Evolutionary conservation across 495 filamentous ascomycete genomes (phyloP).

Genomic region (Podospora anserina): DNA sequence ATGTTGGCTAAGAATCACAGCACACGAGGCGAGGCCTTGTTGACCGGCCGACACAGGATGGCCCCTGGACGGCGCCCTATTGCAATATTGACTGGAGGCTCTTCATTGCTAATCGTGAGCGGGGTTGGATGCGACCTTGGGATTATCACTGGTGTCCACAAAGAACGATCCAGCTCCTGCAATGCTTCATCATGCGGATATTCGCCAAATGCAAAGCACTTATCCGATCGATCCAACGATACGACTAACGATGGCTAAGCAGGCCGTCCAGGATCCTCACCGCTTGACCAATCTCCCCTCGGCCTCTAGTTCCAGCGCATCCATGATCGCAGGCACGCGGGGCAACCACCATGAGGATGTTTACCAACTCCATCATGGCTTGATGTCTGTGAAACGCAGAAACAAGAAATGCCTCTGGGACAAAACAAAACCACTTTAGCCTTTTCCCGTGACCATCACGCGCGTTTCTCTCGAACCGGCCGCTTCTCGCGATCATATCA

Average conservation of each 20-base stretch:
- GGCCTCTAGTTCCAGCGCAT: neutral
- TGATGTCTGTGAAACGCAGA: constrained; percentile 9
- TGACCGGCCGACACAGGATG: neutral
- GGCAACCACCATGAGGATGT: neutral
- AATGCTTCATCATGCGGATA: constrained; percentile 6
- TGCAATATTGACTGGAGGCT: neutral
- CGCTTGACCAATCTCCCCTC: constrained; percentile 11
- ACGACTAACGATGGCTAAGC: neutral
- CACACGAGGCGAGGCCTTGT: neutral
- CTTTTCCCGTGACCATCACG: neutral
- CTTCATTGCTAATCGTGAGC: neutral
- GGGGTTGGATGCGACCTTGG: neutral
- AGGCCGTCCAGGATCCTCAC: constrained; percentile 12
- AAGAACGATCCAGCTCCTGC: constrained; percentile 2
- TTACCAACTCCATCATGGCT: neutral
- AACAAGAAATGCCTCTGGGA: neutral
- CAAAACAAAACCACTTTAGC: neutral
- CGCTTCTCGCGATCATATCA: neutral
- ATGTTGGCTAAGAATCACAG: neutral
- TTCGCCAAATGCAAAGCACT: constrained; percentile 4
- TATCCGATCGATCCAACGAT: constrained; percentile 3
- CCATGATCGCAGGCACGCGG: neutral
- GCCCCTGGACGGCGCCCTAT: neutral
- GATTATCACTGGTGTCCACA: neutral
- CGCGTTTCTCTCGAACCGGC: neutral